These are phyloP conservation scores for Fusarium papillatum DNA, from an alignment of 2,329 filamentous ascomycete genomes.

Conservation along the genomic window DNA sequence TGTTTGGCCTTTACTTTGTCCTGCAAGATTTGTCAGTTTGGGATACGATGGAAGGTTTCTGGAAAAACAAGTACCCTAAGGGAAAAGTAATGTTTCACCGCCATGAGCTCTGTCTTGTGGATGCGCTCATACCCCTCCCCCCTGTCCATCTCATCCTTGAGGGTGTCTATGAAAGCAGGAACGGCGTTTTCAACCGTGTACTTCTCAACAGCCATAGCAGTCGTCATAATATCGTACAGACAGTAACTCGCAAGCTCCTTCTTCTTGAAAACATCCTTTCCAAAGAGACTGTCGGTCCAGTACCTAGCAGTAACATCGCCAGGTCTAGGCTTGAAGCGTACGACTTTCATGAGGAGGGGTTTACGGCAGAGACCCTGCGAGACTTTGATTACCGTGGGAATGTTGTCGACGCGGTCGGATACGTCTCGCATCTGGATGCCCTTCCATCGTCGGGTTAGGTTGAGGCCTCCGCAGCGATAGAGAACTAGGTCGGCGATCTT, in stretches of 20 bases:
- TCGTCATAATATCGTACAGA: slow-evolving; percentile 52
- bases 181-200: slow-evolving; percentile 52
- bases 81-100: slow-evolving; percentile 35
- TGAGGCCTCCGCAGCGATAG: slow-evolving; percentile 58
- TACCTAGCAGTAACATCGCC: slow-evolving; percentile 55
- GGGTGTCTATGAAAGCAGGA: slow-evolving; percentile 34
- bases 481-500: slow-evolving; percentile 57
- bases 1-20: neutral
- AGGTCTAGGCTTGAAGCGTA: slow-evolving; percentile 53
- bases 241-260: slow-evolving; percentile 56
- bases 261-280: slow-evolving; percentile 42
- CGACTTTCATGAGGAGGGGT: slow-evolving; percentile 56
- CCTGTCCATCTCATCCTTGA: slow-evolving; percentile 34
- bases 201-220: slow-evolving; percentile 48
- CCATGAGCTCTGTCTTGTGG: slow-evolving; percentile 37
- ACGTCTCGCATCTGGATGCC: slow-evolving; percentile 58
- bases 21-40: slow-evolving; percentile 7
- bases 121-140: slow-evolving; percentile 24
- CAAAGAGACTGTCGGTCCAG: slow-evolving; percentile 50
- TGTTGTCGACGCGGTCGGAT: slow-evolving; percentile 46
- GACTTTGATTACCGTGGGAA: slow-evolving; percentile 52
- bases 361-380: slow-evolving; percentile 52
- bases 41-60: neutral
- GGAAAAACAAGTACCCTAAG: slow-evolving; percentile 37
- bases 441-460: slow-evolving; percentile 58